phyloP scores from a whole-genome alignment of 768 basidiomycete species.

The Tulasnella sp. region DNA sequence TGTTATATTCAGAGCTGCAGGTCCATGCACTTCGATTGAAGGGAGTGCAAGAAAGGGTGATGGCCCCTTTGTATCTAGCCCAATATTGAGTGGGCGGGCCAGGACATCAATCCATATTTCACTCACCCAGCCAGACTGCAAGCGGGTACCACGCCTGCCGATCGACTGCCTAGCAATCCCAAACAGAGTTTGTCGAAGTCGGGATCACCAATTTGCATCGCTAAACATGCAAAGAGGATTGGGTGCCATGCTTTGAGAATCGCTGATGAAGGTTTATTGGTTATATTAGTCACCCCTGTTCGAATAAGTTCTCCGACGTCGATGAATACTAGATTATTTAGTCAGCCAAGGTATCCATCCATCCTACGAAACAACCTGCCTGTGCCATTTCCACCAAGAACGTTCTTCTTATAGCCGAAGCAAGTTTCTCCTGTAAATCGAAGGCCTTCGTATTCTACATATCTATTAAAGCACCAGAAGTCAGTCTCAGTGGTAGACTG shows the following conservation, averaged over 20 bases:
- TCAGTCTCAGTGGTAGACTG: not conserved
- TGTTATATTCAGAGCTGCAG: conserved; percentile 71
- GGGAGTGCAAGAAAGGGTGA: conserved; percentile 48
- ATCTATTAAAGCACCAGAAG: not conserved
- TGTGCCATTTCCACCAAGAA: not conserved
- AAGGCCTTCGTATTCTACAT: conserved; percentile 28
- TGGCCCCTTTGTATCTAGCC: conserved; percentile 38
- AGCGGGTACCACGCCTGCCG: not conserved
- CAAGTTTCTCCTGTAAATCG: conserved; percentile 8
- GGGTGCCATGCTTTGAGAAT: conserved; percentile 53
- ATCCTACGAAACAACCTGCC: not conserved
- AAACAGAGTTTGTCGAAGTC: conserved; percentile 73
- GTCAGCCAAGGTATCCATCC: not conserved
- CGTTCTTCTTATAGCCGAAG: conserved; percentile 7
- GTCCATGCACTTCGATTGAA: conserved; percentile 59
- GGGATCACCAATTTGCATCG: conserved; percentile 62
- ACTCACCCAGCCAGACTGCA: conserved; percentile 19
- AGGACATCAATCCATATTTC: not conserved
- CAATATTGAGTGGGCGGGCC: not conserved
- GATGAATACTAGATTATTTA: not conserved
- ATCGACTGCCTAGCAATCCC: conserved; percentile 56
- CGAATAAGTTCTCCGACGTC: conserved; percentile 31
- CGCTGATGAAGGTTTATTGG: conserved; percentile 32
- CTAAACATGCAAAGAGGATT: conserved; percentile 66
- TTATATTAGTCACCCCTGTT: conserved; percentile 30